Evolutionary conservation across 768 basidiomycete species (phyloP), one percentile per base, ranked within the genome.

Genomic region (Tulasnella sp.): DNA sequence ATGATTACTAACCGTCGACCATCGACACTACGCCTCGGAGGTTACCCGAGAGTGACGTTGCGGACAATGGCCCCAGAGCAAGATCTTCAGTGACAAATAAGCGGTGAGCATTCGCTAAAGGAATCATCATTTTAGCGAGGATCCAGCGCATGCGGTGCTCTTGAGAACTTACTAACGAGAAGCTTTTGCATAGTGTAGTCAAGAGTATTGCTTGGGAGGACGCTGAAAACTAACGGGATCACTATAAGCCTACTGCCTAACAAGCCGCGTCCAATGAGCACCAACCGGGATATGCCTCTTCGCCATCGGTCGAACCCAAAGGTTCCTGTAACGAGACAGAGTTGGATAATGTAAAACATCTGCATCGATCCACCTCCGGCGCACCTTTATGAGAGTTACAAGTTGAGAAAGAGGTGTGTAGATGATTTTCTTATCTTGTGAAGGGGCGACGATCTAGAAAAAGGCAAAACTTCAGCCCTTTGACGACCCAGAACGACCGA

Each of bases 361-460:
- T 14, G 8, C 40, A 36, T 31, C 5, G n/a, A 22, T 58, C 12
- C 29, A 42, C 37, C 9, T n/a, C 19, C 8, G 19, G 71, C 36
- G 45, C 81, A 89, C 92, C 87, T 93, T 94, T 82, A 94, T 90
- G 58, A 86, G 83, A 0, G 90, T 82, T 14, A 94, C 86, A 78
- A 94, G 91, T 75, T 91, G 88, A 45, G 90, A 85, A 49, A 94
- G 83, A 11, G 92, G 88, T 36, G 86, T 89, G 15, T 87, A 86
- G 49, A 94, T 83, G 40, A 94, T 91, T 40, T 91, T 90, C 71
- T 93, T 93, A 80, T 89, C 93, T 81, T 93, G 88, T 1, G 91
- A 90, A 0, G 93, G 93, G 8, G 91, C 91, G 1, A 94, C 91
- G 42, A 93, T 85, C 90, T 93, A 71, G n/a, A n/a, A n/a, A n/a